Evolutionary conservation across 257 asterid species (phyloP).

Genomic region (Solanum boliviense): DNA sequence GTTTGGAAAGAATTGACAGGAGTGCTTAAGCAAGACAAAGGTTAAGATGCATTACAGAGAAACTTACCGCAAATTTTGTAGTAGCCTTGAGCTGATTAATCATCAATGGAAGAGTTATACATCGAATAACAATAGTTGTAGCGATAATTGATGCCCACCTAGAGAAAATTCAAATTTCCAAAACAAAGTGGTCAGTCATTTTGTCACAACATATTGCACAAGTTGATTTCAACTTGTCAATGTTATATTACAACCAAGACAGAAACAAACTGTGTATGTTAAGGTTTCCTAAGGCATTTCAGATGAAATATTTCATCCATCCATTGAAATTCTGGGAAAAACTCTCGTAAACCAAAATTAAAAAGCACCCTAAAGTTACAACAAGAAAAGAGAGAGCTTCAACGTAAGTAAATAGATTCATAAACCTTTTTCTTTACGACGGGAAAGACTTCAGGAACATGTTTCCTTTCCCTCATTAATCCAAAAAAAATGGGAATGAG

Average conservation of each 20-base stretch:
- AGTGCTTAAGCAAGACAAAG: background rate
- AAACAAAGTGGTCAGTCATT: background rate
- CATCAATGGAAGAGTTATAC: slow-evolving; percentile 47
- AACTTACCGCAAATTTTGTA: slow-evolving; percentile 64
- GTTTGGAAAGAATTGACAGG: background rate
- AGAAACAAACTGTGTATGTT: background rate
- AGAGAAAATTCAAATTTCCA: slow-evolving; percentile 3
- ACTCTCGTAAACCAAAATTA: background rate
- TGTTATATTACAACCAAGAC: background rate
- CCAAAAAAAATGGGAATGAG: background rate
- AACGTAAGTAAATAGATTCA: background rate
- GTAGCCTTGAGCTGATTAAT: slow-evolving; percentile 70
- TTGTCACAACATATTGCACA: background rate
- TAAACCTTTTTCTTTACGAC: background rate
- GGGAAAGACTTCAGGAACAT: background rate
- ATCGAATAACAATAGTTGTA: slow-evolving; percentile 61
- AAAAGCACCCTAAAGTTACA: background rate
- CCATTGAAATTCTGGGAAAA: background rate
- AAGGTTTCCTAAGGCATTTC: background rate
- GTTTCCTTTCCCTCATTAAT: background rate
- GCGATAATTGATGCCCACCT: slow-evolving; percentile 84
- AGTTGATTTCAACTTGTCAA: background rate
- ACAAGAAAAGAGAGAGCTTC: background rate
- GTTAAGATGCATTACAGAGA: background rate
- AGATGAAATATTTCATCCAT: background rate